Base-by-base conservation (phyloP, 2,329 filamentous ascomycete species). In the Colletotrichum zoysiae region DNA sequence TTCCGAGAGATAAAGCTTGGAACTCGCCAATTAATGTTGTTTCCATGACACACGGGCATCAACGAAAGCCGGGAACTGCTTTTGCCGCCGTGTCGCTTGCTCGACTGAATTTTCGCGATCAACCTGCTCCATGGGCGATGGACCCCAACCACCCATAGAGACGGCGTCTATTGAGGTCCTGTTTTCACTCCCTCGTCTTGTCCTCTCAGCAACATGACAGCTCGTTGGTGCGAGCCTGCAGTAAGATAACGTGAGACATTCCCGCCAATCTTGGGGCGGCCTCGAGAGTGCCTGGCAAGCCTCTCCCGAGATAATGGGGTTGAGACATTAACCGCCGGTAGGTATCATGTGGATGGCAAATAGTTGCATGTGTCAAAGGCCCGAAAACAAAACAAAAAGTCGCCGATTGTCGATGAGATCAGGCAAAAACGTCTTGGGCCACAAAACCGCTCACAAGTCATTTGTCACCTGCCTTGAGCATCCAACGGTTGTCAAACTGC, bases 381-480 rank as follows among this genome's bases (percentile, higher is more conserved):
- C 35, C 55, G 33, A n/a, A n/a, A n/a, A n/a, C n/a, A n/a, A n/a
- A n/a, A n/a, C n/a, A 35, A 11, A 69, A 26, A 11, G 7, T 8
- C 18, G 51, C 58, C 26, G 26, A 62, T 9, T 30, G 8, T 16
- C 51, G 20, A 0, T 40, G 35, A 59, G 51, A 23, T 16, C 3
- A 18, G 14, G 23, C 11, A 20, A 5, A 11, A 30, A 6, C 26
- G 58, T 51, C 26, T 26, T 8, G 51, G n/a, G 12, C 55, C 55
- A 65, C 55, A 65, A 44, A 53, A 60, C 40, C 60, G 30, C 23
- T 70, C 42, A 51, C 12, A 65, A 64, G 33, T 69, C 59, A 70
- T 44, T 4, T 42, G 30, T 70, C 70, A 64, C 55, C 69, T 68
- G 69, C n/a, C 20, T 18, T 23, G 23, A 35, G n/a, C 38, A 59